Evolutionary conservation across 2,329 filamentous ascomycete genomes (phyloP), one percentile per base, ranked within the genome.

Genomic region (Xylariaceae sp.): DNA sequence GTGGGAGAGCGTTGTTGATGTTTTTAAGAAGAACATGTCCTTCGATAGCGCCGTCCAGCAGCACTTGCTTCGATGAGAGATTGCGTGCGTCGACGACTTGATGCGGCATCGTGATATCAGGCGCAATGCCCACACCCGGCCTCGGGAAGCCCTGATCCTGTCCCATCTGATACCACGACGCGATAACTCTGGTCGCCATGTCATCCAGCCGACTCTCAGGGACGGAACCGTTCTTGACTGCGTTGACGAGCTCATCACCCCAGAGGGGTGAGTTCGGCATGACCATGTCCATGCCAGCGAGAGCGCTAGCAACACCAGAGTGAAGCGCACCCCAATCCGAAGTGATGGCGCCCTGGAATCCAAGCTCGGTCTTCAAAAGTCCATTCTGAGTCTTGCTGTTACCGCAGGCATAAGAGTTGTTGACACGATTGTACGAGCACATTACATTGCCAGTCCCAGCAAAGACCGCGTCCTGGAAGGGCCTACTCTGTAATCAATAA

Each of bases 1-100:
- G 67, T 0, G 83, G 83, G 0, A 86, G 73, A 0, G 79, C 71
- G 11, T 72, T 73, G 42, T 80, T 78, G 40, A 65, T 70, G 64
- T 87, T 86, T 67, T 86, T 87, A 32, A 86, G 74, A 0, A 86
- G 73, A 1, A 86, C 83, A 51, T 85, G 81, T 3, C 84, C 82
- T 61, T 85, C 82, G 3, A 84, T 71, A 0, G 81, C 83, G 3
- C 80, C 79, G n/a, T 80, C 72, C 0, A 84, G 64, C 0, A 84
- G 66, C 0, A 69, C 65, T 48, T 68, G 62, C 46, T 68, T 71
- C 40, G 70, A 71, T 1, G 72, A 70, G 9, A 73, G 67, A 64
- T 85, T 78, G 27, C 79, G 73, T 2, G 76, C 83, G 60, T 86
- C 78, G 6, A 85, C 71, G 26, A 77, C 70, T 0, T 63, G 59